phyloP scores from a whole-genome alignment of 768 basidiomycete species.

The Panellus pusillus region DNA sequence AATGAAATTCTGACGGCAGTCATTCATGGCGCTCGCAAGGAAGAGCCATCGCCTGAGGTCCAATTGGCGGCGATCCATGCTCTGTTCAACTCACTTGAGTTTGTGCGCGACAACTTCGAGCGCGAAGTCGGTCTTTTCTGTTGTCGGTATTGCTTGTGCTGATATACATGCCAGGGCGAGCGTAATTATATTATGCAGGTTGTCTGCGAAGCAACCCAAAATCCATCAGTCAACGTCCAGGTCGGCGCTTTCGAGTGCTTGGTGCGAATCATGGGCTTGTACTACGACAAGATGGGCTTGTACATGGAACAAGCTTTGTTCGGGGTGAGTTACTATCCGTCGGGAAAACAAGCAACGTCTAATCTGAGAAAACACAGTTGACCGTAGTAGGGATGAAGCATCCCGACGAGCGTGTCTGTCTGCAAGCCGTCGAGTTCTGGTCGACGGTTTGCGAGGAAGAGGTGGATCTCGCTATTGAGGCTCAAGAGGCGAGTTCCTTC shows the following conservation, averaged over 20 bases:
- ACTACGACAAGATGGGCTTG: slow-evolving; percentile 98
- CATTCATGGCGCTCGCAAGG: slow-evolving; percentile 96
- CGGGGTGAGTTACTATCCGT: slow-evolving; percentile 61
- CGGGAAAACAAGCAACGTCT: slow-evolving; percentile 7
- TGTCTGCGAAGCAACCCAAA: slow-evolving; percentile 97
- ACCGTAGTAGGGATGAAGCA: slow-evolving; percentile 99
- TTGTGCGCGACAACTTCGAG: slow-evolving; percentile 97
- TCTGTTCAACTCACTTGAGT: slow-evolving; percentile 92
- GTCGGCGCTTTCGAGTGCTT: slow-evolving; percentile 96
- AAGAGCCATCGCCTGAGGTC: slow-evolving; percentile 88
- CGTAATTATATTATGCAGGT: slow-evolving; percentile 99
- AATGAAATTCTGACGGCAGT: slow-evolving; percentile 99
- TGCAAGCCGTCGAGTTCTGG: slow-evolving; percentile 99
- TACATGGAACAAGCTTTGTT: slow-evolving; percentile 99
- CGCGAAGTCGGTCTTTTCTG: slow-evolving; percentile 68
- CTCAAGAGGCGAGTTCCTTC: slow-evolving; percentile 68
- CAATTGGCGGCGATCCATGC: slow-evolving; percentile 93
- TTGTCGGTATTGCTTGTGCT: slow-evolving; percentile 14
- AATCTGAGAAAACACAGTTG: slow-evolving; percentile 48
- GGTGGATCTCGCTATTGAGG: slow-evolving; percentile 87
- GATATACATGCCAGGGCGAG: slow-evolving; percentile 67
- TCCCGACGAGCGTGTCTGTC: slow-evolving; percentile 82
- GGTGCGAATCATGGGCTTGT: slow-evolving; percentile 94
- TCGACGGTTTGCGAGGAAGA: slow-evolving; percentile 99
- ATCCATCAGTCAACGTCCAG: slow-evolving; percentile 74